Evolutionary conservation across 352 stramenopile genomes (phyloP).

Genomic region (Pythium apleroticum): DNA sequence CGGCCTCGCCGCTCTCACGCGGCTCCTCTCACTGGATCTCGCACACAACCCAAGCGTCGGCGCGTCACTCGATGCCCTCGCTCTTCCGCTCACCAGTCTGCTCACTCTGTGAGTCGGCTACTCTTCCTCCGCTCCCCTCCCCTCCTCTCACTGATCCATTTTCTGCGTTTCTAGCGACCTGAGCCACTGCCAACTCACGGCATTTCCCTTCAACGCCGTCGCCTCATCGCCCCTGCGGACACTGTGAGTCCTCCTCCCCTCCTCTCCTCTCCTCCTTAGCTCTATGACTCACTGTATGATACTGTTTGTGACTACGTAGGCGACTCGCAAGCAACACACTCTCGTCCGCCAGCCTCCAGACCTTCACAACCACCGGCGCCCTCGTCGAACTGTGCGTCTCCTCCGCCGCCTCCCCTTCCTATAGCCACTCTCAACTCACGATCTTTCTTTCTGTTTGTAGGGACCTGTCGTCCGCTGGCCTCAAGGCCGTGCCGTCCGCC

Average conservation of each 20-base stretch:
- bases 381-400: slow-evolving; percentile 8
- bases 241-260: slow-evolving; percentile 10
- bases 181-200: background rate
- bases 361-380: background rate
- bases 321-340: slow-evolving; percentile 1
- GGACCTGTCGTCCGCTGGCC: slow-evolving; percentile 2
- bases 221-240: slow-evolving; percentile 2
- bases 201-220: slow-evolving; percentile 7
- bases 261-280: background rate
- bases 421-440: background rate
- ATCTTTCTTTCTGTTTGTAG: background rate
- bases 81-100: slow-evolving; percentile 3
- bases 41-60: slow-evolving; percentile 4
- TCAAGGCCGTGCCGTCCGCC: slow-evolving; percentile 1
- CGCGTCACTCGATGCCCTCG: background rate
- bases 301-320: background rate
- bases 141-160: background rate
- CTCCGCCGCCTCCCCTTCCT: background rate
- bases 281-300: too few species aligned
- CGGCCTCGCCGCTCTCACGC: background rate
- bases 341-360: background rate
- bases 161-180: background rate
- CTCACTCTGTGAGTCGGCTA: background rate
- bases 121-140: background rate
- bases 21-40: slow-evolving; percentile 10